Evolutionary conservation across 257 asterid genomes (phyloP).

Genomic region (Petunia axillaris): DNA sequence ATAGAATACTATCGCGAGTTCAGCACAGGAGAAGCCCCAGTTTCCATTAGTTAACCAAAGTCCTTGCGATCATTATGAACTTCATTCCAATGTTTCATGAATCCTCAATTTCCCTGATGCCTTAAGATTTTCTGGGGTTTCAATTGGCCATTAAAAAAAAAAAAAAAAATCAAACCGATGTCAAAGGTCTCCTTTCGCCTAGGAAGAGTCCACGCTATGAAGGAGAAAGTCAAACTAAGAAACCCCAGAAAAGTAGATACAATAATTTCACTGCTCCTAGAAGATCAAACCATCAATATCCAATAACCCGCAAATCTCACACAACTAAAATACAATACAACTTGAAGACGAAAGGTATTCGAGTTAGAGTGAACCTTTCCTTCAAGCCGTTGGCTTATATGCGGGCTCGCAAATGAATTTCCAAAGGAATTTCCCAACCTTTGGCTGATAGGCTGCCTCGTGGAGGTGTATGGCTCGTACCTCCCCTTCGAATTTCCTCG

Average conservation of each 20-base stretch:
- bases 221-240: not conserved
- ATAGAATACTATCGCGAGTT: not conserved
- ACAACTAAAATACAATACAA: not conserved
- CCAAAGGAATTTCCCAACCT: no score
- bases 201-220: not conserved
- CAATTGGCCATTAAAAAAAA: not conserved
- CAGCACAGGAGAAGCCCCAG: constrained; percentile 1
- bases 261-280: constrained; percentile 4
- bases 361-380: no score
- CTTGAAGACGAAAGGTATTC: not conserved
- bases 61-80: not conserved
- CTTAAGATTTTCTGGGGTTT: not conserved
- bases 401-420: no score
- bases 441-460: no score
- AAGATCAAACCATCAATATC: not conserved
- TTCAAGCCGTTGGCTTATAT: no score
- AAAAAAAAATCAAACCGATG: no score
- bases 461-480: no score
- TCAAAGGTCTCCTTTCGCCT: not conserved
- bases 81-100: not conserved
- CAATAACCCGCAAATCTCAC: constrained; percentile 3
- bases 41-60: not conserved
- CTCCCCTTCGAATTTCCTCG: no score
- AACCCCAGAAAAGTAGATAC: constrained; percentile 11
- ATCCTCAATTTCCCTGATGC: not conserved